Base-by-base conservation (phyloP, 805 yeast species). In the Yamadazyma endophytica region DNA sequence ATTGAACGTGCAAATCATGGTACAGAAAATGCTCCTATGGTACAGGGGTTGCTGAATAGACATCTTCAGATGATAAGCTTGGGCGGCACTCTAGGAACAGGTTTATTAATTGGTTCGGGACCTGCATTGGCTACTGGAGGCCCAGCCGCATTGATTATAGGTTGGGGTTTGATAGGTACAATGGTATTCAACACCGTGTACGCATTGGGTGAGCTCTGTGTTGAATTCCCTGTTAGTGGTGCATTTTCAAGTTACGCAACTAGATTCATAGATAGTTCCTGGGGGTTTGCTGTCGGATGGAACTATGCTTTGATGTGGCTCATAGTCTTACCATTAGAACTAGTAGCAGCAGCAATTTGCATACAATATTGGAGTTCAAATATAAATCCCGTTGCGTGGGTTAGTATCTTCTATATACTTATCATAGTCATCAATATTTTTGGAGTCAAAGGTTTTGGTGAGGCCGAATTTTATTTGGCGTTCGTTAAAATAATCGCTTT, bases 61-160 rank as follows among this genome's bases (percentile, higher is more conserved):
- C 77, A 73, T 35, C 59, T 73, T 34, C 82, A 76, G 52, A 73
- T 79, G 79, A 74, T 79, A 39, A 80, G 86, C 22, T 68, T 80
- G 33, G 87, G 84, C 33, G 84, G 85, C 42, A 71, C 80, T 39
- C 74, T 80, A 36, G 86, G 88, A 48, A 78, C 85, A 7, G 77
- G 76, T 26, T 52, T 71, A 29, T 63, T 71, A 39, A 61, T 66
- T 20, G 73, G 74, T 18, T 56, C 71, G 13, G 77, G 77, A 21
- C 54, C 63, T 13, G 61, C 65, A 2, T 50, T 64, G 40, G 39
- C 46, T 11, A 54, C 54, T 13, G 70, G 70, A 20, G 70, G 70
- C 5, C 70, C 71, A 4, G 70, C 69, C 3, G 56, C 67, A 13
- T 66, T 40, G 21, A 61, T 78, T 8, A 65, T 79, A 22, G 82